phyloP scores from a whole-genome alignment of 106 monocot genomes.

The Dendrobium catenatum region DNA sequence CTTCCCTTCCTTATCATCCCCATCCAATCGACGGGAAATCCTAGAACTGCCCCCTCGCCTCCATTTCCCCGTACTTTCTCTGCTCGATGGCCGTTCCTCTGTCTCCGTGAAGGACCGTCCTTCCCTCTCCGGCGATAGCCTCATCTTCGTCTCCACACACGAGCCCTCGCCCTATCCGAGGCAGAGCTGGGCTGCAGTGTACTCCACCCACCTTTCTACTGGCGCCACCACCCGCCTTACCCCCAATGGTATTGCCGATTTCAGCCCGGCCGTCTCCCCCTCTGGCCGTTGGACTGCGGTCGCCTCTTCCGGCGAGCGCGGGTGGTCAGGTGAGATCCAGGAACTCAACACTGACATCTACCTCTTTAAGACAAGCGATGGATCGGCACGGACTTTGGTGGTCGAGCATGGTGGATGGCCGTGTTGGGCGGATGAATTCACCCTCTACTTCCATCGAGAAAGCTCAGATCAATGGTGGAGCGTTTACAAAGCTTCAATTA shows the following conservation, averaged over 20 bases:
- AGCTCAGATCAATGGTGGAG: conserved; percentile 80
- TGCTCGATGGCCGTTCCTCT: neutral
- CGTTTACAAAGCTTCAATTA: conserved; percentile 43
- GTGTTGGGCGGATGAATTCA: conserved; percentile 58
- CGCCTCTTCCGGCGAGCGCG: conserved; percentile 40
- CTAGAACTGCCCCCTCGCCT: conserved; percentile 14
- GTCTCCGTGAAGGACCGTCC: conserved; percentile 70
- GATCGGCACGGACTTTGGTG: conserved; percentile 40
- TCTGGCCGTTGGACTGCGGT: conserved; percentile 86
- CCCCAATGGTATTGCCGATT: conserved; percentile 51
- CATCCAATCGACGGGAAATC: neutral
- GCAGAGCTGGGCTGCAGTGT: conserved; percentile 79
- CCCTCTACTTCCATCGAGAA: conserved; percentile 67
- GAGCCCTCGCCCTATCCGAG: conserved; percentile 29
- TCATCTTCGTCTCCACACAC: conserved; percentile 81
- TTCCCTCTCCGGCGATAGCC: conserved; percentile 39
- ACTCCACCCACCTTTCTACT: conserved; percentile 60
- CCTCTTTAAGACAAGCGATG: conserved; percentile 60
- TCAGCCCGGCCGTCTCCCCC: conserved; percentile 86
- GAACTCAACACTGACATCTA: conserved; percentile 55
- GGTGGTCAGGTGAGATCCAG: conserved; percentile 60
- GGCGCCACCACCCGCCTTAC: conserved; percentile 49
- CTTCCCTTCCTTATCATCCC: conserved; percentile 4
- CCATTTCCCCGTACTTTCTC: conserved; percentile 14
- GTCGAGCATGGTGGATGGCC: conserved; percentile 79